A percentile compares a stretch with the other conserved stretches of the same genome.
Evolutionary conservation across 305 asterid genomes (phyloP).

Genomic region (Fraxinus latifolia): DNA sequence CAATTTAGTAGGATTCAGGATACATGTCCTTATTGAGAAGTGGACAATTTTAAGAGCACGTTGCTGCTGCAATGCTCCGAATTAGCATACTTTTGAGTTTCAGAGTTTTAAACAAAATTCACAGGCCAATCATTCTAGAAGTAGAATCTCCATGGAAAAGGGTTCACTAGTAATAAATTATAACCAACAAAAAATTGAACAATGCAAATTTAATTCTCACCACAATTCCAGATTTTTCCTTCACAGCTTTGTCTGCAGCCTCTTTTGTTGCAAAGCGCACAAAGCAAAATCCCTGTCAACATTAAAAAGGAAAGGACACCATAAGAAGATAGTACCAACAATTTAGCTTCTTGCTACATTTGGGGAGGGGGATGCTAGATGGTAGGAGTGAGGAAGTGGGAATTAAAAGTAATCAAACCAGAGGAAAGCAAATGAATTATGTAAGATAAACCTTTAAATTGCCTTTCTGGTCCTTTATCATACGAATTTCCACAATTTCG

Average conservation of each 20-base stretch:
- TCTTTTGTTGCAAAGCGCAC: slow-evolving; percentile 72
- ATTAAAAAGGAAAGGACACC: slow-evolving; percentile 18
- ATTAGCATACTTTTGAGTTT: slow-evolving; percentile 1
- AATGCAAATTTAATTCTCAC: slow-evolving; percentile 39
- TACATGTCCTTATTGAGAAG: neutral
- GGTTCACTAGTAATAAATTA: neutral
- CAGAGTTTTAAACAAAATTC: slow-evolving; percentile 14
- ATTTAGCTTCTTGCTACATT: slow-evolving; percentile 13
- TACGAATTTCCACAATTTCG: slow-evolving; percentile 61
- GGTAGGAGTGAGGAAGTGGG: neutral
- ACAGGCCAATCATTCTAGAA: slow-evolving; percentile 16
- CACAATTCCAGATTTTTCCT: slow-evolving; percentile 64
- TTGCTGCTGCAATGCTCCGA: slow-evolving; percentile 2
- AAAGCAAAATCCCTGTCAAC: slow-evolving; percentile 78
- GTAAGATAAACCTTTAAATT: slow-evolving; percentile 49
- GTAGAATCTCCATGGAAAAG: slow-evolving; percentile 1
- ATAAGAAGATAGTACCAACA: slow-evolving; percentile 20
- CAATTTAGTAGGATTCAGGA: slow-evolving; percentile 9
- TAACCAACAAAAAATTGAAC: neutral
- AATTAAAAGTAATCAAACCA: slow-evolving; percentile 17
- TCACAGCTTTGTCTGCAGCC: slow-evolving; percentile 82
- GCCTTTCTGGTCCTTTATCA: slow-evolving; percentile 65
- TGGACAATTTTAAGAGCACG: neutral
- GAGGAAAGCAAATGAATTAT: slow-evolving; percentile 18
- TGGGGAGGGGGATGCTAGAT: neutral